phyloP scores from a whole-genome alignment of 495 filamentous ascomycete genomes.

The Copromyces sp. region DNA sequence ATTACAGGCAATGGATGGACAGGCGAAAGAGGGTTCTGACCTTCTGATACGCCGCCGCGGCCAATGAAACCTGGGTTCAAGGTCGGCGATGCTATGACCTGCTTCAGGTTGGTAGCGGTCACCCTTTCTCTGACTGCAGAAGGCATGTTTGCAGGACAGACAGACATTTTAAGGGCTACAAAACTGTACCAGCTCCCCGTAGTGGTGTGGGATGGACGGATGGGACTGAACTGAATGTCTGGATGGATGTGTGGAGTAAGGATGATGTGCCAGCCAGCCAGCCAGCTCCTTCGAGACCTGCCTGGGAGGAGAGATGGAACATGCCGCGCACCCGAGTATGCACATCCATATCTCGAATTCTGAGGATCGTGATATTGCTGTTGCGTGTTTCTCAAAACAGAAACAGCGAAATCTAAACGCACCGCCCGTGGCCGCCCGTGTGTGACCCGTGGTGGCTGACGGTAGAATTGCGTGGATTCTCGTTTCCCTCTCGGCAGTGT shows the following conservation, averaged over 20 bases:
- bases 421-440: not conserved
- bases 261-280: not conserved
- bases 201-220: not conserved
- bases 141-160: not conserved
- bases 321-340: not conserved
- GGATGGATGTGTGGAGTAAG: not conserved
- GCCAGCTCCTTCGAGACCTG: too few relatives aligned
- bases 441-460: constrained; percentile 16
- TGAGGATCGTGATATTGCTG: not conserved
- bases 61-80: not conserved
- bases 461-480: constrained; percentile 23
- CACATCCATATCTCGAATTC: not conserved
- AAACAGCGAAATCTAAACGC: not conserved
- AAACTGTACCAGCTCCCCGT: not conserved
- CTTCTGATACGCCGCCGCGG: not conserved
- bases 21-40: not conserved
- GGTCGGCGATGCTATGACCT: not conserved
- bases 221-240: not conserved
- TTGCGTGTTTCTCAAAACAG: not conserved
- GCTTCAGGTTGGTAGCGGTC: not conserved
- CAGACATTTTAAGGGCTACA: not conserved
- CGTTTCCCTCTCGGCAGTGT: constrained; percentile 18
- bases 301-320: not conserved
- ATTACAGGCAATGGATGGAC: not conserved
- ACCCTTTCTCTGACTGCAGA: not conserved